Evolutionary conservation across 2,329 filamentous ascomycete species (phyloP), one percentile per base, ranked within the genome.

Genomic region (Endothia cerciana): DNA sequence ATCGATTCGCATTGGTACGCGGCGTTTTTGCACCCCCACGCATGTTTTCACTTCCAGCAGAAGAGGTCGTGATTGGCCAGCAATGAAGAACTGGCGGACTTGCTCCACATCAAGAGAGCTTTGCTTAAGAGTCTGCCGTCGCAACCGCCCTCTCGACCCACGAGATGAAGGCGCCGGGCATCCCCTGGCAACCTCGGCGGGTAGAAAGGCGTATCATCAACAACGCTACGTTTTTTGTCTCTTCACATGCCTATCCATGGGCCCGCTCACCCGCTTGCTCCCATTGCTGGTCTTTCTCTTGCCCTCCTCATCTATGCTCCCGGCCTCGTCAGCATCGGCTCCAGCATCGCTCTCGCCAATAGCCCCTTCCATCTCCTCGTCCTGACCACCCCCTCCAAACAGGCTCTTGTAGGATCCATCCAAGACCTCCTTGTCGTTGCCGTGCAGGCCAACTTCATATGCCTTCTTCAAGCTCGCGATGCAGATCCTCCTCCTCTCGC

Each of bases 381-480:
- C 74, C 0, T 75, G 78, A 3, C 72, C 73, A 1, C 73, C 69
- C 11, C 73, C 74, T 28, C 78, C 78, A 62, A 86, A 86, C 49
- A 83, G 68, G 38, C 77, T 73, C 56, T 77, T 80, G 83, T 83
- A 86, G 5, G 73, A 85, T 4, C 90, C 90, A 70, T 91, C 83
- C 58, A 87, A 73, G 2, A 91, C 88, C 70, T 78, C 82, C 7
- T 82, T 74, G 73, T 91, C 82, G 69, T 90, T 81, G 0, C 91
- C 91, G 71, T 89, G 83, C 30, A 93, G 72, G 0, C 86, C 86
- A 1, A 90, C 81, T 7, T 80, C 74, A 74, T 92, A 93, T 0
- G 90, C 91, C 56, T 83, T 82, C 79, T 92, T 93, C 85, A 93
- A 88, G 0, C 85, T 86, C 49, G 84, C 77, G 0, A 93, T 78